Percentiles rank a stretch among this genome's conserved stretches.
Evolutionary conservation across 1,139 yeast genomes (phyloP).

Genomic region (Sugiyamaella neomexicana): DNA sequence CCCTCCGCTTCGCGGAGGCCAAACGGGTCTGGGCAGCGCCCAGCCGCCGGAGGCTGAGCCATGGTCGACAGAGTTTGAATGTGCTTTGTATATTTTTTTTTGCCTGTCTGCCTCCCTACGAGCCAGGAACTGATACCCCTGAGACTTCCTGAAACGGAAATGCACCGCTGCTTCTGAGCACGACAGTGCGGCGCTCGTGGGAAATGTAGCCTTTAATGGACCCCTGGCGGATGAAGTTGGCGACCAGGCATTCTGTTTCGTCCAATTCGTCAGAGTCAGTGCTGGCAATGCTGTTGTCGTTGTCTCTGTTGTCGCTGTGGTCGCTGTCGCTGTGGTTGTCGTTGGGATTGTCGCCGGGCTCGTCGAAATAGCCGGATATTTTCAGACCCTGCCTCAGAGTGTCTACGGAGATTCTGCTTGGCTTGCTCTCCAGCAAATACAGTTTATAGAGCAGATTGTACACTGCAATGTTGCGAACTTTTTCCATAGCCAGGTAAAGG

Average conservation of each 20-base stretch:
- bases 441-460: slow-evolving; percentile 55
- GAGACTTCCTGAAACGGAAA: slow-evolving; percentile 41
- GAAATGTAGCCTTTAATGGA: slow-evolving; percentile 80
- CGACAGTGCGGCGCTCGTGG: slow-evolving; percentile 70
- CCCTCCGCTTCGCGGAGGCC: too few relatives aligned
- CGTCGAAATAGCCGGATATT: slow-evolving; percentile 33
- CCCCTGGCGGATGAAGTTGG: slow-evolving; percentile 64
- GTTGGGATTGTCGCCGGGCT: slow-evolving; percentile 13
- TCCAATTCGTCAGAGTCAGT: slow-evolving; percentile 39
- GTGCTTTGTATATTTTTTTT: not conserved
- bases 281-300: slow-evolving; percentile 16
- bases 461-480: slow-evolving; percentile 53
- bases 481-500: slow-evolving; percentile 61
- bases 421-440: slow-evolving; percentile 41
- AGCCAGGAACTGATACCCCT: not conserved
- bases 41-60: too few relatives aligned
- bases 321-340: slow-evolving; percentile 24
- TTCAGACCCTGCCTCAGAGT: slow-evolving; percentile 53
- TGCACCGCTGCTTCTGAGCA: slow-evolving; percentile 71
- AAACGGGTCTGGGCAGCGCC: too few relatives aligned
- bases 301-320: not conserved
- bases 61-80: too few relatives aligned
- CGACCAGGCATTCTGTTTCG: slow-evolving; percentile 70
- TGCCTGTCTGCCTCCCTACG: not conserved
- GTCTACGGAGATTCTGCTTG: slow-evolving; percentile 50